Percentiles rank a stretch among this genome's conserved stretches.
phyloP scores from a whole-genome alignment of 805 yeast genomes.

The Ascoidea rubescens region DNA sequence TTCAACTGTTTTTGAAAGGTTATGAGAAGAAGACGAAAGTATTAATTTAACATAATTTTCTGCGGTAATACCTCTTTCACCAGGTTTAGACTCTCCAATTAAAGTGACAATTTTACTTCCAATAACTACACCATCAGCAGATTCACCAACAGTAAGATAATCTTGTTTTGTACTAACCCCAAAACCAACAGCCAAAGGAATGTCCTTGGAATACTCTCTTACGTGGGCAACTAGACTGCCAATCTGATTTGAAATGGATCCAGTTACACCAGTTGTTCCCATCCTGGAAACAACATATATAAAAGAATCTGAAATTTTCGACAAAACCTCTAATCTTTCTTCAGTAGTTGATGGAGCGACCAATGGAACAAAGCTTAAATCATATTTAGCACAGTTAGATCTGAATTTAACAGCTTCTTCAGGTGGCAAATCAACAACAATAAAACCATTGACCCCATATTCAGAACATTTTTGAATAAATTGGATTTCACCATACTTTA shows the following conservation, averaged over 20 bases:
- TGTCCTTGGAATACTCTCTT: slow-evolving; percentile 57
- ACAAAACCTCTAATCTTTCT: slow-evolving; percentile 65
- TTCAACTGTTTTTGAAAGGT: slow-evolving; percentile 13
- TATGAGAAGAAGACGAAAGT: slow-evolving; percentile 26
- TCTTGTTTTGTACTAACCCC: slow-evolving; percentile 95
- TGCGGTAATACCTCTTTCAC: slow-evolving; percentile 46
- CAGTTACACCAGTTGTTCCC: slow-evolving; percentile 93
- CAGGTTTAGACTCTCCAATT: slow-evolving; percentile 49
- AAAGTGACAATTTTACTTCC: slow-evolving; percentile 75
- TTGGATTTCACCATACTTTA: slow-evolving; percentile 78
- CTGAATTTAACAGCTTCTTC: slow-evolving; percentile 91
- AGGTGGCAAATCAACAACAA: slow-evolving; percentile 93
- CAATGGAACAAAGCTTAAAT: slow-evolving; percentile 77
- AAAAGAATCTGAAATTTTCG: slow-evolving; percentile 86
- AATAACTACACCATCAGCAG: slow-evolving; percentile 92
- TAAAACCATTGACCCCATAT: slow-evolving; percentile 92
- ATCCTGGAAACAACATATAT: slow-evolving; percentile 93
- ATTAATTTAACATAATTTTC: slow-evolving; percentile 55
- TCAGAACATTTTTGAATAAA: slow-evolving; percentile 64
- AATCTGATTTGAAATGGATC: slow-evolving; percentile 47
- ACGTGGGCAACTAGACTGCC: slow-evolving; percentile 61
- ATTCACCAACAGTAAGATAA: slow-evolving; percentile 59
- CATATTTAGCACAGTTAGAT: slow-evolving; percentile 48
- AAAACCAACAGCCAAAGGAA: slow-evolving; percentile 90
- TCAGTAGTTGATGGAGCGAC: slow-evolving; percentile 96